Percentiles rank a stretch among this genome's conserved stretches.
phyloP scores from a whole-genome alignment of 2,329 filamentous ascomycete genomes.

The Sporothrix variecibatus region DNA sequence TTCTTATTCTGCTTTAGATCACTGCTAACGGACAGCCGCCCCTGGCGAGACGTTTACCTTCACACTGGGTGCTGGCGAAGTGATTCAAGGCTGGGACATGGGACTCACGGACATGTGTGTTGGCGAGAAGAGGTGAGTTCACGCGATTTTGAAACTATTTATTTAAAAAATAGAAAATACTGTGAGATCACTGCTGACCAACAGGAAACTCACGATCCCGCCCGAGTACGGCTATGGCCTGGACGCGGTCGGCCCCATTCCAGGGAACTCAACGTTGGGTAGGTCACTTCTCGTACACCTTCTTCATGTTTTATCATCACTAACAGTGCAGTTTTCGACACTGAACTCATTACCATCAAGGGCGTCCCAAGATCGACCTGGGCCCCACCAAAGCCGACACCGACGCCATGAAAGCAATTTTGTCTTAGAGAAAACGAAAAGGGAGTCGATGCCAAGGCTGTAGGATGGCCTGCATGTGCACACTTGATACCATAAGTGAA shows the following conservation, averaged over 20 bases:
- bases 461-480: too few species aligned
- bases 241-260: not conserved
- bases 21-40: not conserved
- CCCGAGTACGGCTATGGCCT: slow-evolving; percentile 10
- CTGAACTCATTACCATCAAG: not conserved
- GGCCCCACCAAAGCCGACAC: not conserved
- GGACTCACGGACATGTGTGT: slow-evolving; percentile 13
- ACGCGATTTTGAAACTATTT: too few species aligned
- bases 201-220: slow-evolving; percentile 12
- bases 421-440: not conserved
- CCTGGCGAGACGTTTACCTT: slow-evolving; percentile 17
- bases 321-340: slow-evolving; percentile 13
- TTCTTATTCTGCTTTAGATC: not conserved
- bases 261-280: slow-evolving; percentile 15
- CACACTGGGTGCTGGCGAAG: slow-evolving; percentile 10
- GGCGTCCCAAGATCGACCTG: not conserved
- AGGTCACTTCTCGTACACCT: not conserved
- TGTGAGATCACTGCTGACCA: not conserved
- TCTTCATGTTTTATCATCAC: not conserved
- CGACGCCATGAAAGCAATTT: not conserved
- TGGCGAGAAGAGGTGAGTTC: slow-evolving; percentile 10
- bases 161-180: too few species aligned
- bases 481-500: too few species aligned
- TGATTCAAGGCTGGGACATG: slow-evolving; percentile 12
- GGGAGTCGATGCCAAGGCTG: too few species aligned